Percentiles rank a stretch among this genome's conserved stretches.
These are phyloP conservation scores for Leishmania aethiopica DNA, from an alignment of 208 protist species.

Conservation along the genomic window DNA sequence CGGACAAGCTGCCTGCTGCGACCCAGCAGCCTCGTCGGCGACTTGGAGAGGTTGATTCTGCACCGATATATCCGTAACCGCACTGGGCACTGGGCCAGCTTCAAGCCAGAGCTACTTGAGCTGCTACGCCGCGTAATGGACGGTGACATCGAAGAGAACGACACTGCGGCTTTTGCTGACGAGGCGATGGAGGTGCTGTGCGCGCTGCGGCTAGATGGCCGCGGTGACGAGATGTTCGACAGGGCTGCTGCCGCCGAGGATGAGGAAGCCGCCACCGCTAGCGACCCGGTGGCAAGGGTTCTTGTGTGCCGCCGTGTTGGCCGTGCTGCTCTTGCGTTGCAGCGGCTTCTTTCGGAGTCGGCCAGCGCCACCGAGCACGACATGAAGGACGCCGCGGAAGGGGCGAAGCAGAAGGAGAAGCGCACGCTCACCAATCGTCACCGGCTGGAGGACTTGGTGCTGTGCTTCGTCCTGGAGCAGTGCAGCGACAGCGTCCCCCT, in stretches of 20 bases:
- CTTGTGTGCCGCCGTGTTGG: conserved; percentile 51
- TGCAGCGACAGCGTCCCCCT: conserved; percentile 58
- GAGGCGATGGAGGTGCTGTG: conserved; percentile 7
- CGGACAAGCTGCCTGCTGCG: conserved; percentile 61
- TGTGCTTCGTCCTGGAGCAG: conserved; percentile 85
- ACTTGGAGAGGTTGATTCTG: conserved; percentile 44
- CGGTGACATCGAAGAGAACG: background rate
- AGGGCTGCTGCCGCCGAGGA: background rate
- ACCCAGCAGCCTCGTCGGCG: conserved; percentile 5
- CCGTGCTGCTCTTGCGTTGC: conserved; percentile 54
- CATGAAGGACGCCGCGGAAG: background rate
- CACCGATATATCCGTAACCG: conserved; percentile 88
- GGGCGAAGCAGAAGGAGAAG: conserved; percentile 4
- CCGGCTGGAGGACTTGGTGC: conserved; percentile 39
- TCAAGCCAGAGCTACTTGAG: conserved; percentile 46
- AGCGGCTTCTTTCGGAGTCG: conserved; percentile 4
- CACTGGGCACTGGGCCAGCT: conserved; percentile 66
- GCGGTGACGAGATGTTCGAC: background rate
- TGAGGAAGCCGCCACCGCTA: background rate
- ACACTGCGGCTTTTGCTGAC: background rate
- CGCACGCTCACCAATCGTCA: background rate
- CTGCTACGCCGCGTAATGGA: conserved; percentile 38
- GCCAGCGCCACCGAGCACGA: background rate
- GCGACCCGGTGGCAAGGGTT: conserved; percentile 22
- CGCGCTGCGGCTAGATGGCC: conserved; percentile 15